Evolutionary conservation across 306 rosid species (phyloP), one percentile per base, ranked within the genome.

Genomic region (Pueraria montana): DNA sequence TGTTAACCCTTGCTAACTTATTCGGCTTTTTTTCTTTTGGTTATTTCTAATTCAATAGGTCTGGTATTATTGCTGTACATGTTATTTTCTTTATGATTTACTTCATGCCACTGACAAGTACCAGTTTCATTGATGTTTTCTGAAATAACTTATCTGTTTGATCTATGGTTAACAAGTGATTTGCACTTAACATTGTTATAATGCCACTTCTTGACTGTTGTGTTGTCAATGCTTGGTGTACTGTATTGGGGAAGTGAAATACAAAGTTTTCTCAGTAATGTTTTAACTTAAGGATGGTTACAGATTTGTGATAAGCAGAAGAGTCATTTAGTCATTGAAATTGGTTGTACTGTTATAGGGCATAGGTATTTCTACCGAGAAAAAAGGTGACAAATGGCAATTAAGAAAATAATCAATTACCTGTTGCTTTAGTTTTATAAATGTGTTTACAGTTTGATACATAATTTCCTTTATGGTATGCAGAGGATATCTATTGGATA

Each of bases 401-500:
- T 21, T 53, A 32, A 67, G 32, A 73, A 40, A 74, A 64, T 77
- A 76, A 74, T 59, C 30, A 82, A 17, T 62, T 59, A 27, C 66
- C 78, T 32, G 21, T 50, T 81, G 77, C 52, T 74, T 58, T 82
- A 78, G 64, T 76, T 86, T 78, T 76, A 76, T 73, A 36, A 40
- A 48, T 24, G 58, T 50, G 52, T 66, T 53, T 20, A 21, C 34
- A 46, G 10, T 80, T 59, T 12, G 13, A 81, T 82, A 48, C 36
- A 63, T 30, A 59, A 64, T 79, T 70, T 87, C 49, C 24, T 52
- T 67, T 38, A 45, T 68, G 11, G 83, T 61, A 76, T 80, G 75
- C 92, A 93, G 95, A 90, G 97, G 90, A 89, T 93, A 87, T 87
- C 97, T 53, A 69, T 93, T 86, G 97, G 94, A 79, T 93, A 91